Percentiles rank a stretch among this genome's conserved stretches.
Evolutionary conservation across 1,284 basidiomycete genomes (phyloP).

Genomic region (Pholiota adiposa): DNA sequence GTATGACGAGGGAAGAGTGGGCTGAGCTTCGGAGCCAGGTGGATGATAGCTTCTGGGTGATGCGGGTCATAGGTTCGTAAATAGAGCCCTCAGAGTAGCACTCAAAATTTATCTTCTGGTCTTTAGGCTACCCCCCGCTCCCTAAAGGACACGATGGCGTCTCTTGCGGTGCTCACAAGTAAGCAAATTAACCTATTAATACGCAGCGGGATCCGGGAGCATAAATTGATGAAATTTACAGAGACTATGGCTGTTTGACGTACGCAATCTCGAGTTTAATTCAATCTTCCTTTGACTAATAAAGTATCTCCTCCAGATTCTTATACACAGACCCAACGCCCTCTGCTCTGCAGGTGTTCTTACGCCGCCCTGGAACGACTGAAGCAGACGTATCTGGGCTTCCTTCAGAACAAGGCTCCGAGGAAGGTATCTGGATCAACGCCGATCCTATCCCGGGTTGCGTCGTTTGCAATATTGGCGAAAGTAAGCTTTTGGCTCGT

Average conservation of each 20-base stretch:
- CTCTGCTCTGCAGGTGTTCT: conserved; percentile 81
- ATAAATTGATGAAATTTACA: conserved; percentile 29
- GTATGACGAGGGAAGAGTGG: conserved; percentile 76
- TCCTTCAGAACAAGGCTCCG: conserved; percentile 52
- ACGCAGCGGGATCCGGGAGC: neutral
- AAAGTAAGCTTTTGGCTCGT: conserved; percentile 58
- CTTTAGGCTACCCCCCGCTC: conserved; percentile 87
- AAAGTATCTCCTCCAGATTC: conserved; percentile 51
- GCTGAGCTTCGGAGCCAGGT: conserved; percentile 63
- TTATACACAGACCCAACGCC: conserved; percentile 80
- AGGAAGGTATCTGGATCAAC: conserved; percentile 74
- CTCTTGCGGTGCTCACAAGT: conserved; percentile 88
- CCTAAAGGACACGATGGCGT: conserved; percentile 76
- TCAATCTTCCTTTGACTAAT: neutral
- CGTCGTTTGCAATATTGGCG: conserved; percentile 83
- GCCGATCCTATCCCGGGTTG: conserved; percentile 81
- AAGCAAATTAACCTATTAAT: conserved; percentile 19
- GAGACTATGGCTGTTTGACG: conserved; percentile 89
- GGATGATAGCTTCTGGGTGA: conserved; percentile 86
- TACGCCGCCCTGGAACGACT: conserved; percentile 46
- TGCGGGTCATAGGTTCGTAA: conserved; percentile 75
- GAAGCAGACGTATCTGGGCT: conserved; percentile 42
- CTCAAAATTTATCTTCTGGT: neutral
- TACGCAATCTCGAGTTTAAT: conserved; percentile 36
- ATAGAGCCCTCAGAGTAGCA: neutral